These are phyloP conservation scores for Syzygium aromaticum DNA, from an alignment of 345 rosid genomes.

Conservation along the genomic window DNA sequence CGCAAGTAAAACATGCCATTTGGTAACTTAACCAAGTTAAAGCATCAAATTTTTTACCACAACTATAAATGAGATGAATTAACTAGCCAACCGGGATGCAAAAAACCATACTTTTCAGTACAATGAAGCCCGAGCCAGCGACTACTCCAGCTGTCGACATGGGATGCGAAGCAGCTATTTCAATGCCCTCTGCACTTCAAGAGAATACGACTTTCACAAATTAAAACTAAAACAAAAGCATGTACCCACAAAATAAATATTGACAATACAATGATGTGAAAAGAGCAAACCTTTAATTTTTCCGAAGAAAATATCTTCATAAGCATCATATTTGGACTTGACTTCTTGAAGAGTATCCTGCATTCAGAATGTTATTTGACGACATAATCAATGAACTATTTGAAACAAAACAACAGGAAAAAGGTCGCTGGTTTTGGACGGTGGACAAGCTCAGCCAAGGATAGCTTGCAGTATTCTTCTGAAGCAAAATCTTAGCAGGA, in stretches of 20 bases:
- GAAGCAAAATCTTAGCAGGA: background rate
- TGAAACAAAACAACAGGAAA: background rate
- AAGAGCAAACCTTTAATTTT: slow-evolving; percentile 55
- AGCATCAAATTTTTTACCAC: background rate
- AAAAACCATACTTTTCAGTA: slow-evolving; percentile 44
- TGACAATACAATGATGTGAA: background rate
- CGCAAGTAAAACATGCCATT: background rate
- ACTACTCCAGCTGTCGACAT: slow-evolving; percentile 39
- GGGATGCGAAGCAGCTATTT: slow-evolving; percentile 60
- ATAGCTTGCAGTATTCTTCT: background rate
- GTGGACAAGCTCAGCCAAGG: background rate
- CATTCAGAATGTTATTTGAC: background rate
- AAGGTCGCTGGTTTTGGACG: background rate
- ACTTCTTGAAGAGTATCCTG: slow-evolving; percentile 53
- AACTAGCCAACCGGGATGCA: background rate
- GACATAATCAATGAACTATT: background rate
- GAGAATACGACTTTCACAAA: background rate
- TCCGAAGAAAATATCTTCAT: slow-evolving; percentile 47
- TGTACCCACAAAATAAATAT: background rate
- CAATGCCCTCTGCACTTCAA: slow-evolving; percentile 49
- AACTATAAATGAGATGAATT: background rate
- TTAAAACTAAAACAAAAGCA: background rate
- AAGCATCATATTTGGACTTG: slow-evolving; percentile 42
- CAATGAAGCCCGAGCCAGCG: slow-evolving; percentile 47
- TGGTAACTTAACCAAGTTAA: background rate